Evolutionary conservation across 2,329 filamentous ascomycete species (phyloP), one percentile per base, ranked within the genome.

Genomic region (Trichoderma sp.): DNA sequence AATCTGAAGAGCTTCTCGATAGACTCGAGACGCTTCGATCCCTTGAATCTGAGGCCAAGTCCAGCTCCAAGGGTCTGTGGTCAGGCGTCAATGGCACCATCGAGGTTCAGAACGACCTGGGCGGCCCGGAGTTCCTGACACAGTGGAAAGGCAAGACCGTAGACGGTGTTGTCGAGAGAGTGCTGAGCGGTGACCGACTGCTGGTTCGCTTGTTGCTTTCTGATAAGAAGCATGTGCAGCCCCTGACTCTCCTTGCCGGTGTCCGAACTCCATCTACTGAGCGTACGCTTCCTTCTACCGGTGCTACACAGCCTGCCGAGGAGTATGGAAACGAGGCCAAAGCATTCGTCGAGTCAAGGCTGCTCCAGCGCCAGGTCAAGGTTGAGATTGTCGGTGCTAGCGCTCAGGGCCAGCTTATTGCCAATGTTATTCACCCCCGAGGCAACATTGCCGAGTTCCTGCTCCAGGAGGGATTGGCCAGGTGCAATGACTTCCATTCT

Each of bases 401-500:
- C 72, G 93, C 93, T 0, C 95, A 97, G 80, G 92, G 92, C 70
- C 92, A 97, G 77, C 87, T 99, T n/a, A 89, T 99, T 67, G 96
- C 92, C 68, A 89, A 89, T 61, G 86, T 99, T 55, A 86, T 94
- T 73, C 96, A 99, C 82, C 94, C 94, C 33, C 89, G 91, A 71
- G 96, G 96, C 72, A 97, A 94, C 81, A 97, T 99, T 79, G 93
- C 94, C 72, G 93, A 92, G 73, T 96, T 97, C 80, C 81, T 99
- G 55, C 88, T 99, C 56, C 89, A 95, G 75, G 92, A 94, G 65
- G 96, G 96, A 75, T 85, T 98, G 68, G 96, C 95, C 52, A 88
- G 93, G 76, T 98, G 95, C 83, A 94, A 94, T 72, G 96, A 99
- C 80, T 94, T 96, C 81, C 96, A 99, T 83, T 97, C 95, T 0